Percentiles rank a stretch among this genome's conserved stretches.
phyloP scores from a whole-genome alignment of 345 rosid genomes.

The Salix udensis region DNA sequence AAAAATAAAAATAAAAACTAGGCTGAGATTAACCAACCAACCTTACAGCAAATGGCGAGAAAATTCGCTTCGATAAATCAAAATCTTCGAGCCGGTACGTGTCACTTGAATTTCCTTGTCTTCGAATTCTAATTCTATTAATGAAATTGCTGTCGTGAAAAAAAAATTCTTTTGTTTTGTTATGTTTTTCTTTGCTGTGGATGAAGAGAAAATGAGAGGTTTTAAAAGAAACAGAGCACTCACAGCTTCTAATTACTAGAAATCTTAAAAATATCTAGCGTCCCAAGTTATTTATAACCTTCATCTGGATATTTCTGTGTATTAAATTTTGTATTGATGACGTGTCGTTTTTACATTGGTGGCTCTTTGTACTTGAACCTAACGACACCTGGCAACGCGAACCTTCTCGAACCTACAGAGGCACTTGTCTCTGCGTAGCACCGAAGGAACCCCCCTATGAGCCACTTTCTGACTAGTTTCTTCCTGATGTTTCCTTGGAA shows the following conservation, averaged over 20 bases:
- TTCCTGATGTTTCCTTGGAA: accelerated
- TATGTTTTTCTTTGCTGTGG: neutral
- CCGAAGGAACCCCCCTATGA: neutral
- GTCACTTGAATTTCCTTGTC: neutral
- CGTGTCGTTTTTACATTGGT: constrained; percentile 16
- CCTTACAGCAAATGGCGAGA: neutral
- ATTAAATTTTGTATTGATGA: neutral
- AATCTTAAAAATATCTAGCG: accelerated
- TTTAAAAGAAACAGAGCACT: neutral
- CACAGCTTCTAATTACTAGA: neutral
- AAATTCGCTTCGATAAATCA: neutral
- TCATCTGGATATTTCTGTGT: constrained; percentile 47
- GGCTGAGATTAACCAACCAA: neutral
- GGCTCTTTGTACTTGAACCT: neutral
- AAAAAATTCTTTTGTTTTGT: too few relatives aligned
- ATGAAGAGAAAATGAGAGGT: neutral
- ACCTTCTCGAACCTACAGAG: constrained; percentile 20
- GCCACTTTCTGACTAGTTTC: neutral
- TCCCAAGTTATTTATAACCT: constrained; percentile 33
- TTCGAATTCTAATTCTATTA: neutral
- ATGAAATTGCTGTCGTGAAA: neutral
- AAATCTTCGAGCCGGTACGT: neutral
- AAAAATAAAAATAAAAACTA: neutral
- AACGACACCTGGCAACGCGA: constrained; percentile 15
- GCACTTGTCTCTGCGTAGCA: neutral